A percentile compares a stretch with the other conserved stretches of the same genome.
Evolutionary conservation across 2,329 filamentous ascomycete species (phyloP).

Genomic region (Aspergillus sp.): DNA sequence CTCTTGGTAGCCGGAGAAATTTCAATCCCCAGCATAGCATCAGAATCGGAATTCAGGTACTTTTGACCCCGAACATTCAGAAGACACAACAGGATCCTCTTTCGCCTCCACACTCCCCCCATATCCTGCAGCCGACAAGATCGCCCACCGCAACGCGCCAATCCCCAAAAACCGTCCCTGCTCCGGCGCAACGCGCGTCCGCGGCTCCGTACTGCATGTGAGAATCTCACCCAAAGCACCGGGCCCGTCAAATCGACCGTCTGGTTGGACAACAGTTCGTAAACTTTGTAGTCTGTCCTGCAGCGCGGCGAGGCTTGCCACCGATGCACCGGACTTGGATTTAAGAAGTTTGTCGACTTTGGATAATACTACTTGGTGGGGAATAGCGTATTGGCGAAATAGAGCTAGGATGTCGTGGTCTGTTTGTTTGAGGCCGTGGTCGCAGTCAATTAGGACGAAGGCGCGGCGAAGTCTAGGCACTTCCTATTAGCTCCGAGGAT

Average conservation of each 20-base stretch:
- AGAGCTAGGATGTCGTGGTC: constrained; percentile 53
- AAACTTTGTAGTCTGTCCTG: constrained; percentile 34
- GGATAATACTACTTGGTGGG: constrained; percentile 59
- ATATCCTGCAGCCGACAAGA: constrained; percentile 56
- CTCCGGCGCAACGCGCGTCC: constrained; percentile 22
- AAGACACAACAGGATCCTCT: constrained; percentile 6
- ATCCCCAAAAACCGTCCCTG: constrained; percentile 50
- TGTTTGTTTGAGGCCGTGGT: constrained; percentile 56
- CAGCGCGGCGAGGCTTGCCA: constrained; percentile 27
- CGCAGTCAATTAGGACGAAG: constrained; percentile 59
- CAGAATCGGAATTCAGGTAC: background rate
- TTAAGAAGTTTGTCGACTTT: constrained; percentile 56
- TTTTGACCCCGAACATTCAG: background rate
- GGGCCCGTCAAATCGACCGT: constrained; percentile 32
- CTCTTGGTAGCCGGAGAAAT: too few relatives aligned
- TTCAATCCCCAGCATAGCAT: background rate
- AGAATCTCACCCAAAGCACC: constrained; percentile 54
- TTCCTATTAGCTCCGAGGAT: background rate
- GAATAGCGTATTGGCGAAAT: constrained; percentile 50
- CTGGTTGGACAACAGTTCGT: constrained; percentile 38
- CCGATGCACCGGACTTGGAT: constrained; percentile 25
- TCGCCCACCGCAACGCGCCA: constrained; percentile 56
- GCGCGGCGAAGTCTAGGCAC: constrained; percentile 47
- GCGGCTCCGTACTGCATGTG: constrained; percentile 49
- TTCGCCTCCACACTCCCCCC: constrained; percentile 33